A percentile compares a stretch with the other conserved stretches of the same genome.
Conservation (phyloP, 179 eudicot genomes). For the Monotropa hypopitys region DNA sequence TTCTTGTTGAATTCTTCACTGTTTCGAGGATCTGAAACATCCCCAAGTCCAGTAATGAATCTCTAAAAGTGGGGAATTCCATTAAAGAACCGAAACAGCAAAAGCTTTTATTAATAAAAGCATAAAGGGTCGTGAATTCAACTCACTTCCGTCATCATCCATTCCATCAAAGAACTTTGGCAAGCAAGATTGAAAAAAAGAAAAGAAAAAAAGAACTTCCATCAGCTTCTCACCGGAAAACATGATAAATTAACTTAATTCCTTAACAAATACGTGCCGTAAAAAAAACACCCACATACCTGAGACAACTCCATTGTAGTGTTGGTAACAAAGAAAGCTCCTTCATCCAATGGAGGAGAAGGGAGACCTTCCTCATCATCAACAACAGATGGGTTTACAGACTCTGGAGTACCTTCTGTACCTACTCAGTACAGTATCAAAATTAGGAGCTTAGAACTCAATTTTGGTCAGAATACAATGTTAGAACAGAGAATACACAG, state of each 20-base stretch:
- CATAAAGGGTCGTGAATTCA: slow-evolving; percentile 19
- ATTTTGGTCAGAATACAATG: not conserved
- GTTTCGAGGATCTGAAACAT: slow-evolving; percentile 62
- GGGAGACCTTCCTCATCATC: slow-evolving; percentile 81
- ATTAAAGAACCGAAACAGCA: slow-evolving; percentile 36
- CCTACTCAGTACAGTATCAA: slow-evolving; percentile 3
- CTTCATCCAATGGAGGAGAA: slow-evolving; percentile 84
- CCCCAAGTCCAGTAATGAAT: slow-evolving; percentile 23
- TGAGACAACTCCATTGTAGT: slow-evolving; percentile 47
- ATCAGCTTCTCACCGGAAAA: slow-evolving; percentile 28
- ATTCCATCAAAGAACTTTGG: slow-evolving; percentile 81
- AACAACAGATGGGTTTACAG: slow-evolving; percentile 55
- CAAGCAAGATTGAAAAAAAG: slow-evolving; percentile 10
- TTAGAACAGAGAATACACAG: not conserved
- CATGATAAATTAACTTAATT: not conserved
- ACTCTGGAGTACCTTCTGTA: slow-evolving; percentile 61
- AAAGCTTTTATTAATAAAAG: slow-evolving; percentile 20
- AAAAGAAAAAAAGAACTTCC: slow-evolving; percentile 14
- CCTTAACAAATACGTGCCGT: not conserved
- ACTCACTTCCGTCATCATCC: slow-evolving; percentile 98
- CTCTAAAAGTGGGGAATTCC: slow-evolving; percentile 34
- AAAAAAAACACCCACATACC: slow-evolving; percentile 20
- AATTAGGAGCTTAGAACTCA: not conserved
- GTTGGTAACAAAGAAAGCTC: slow-evolving; percentile 41
- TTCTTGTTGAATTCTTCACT: slow-evolving; percentile 50